Evolutionary conservation across 2,329 filamentous ascomycete species (phyloP).

Genomic region (Botryosphaeria dothidea): DNA sequence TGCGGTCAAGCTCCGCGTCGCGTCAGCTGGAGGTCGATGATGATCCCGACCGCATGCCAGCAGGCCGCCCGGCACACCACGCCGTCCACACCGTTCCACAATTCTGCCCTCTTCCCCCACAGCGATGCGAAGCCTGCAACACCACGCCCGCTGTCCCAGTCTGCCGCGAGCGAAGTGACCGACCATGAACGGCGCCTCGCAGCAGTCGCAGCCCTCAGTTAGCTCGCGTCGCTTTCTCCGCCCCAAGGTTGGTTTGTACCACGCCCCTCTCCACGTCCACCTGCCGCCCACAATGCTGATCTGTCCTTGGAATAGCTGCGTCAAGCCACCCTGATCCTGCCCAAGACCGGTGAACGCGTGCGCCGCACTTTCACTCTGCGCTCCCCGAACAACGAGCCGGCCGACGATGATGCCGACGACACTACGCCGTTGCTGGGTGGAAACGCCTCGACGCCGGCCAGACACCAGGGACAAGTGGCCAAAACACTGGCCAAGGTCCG

Average conservation of each 20-base stretch:
- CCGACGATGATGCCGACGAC: slow-evolving; percentile 62
- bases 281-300: slow-evolving; percentile 24
- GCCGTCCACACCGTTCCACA: not conserved
- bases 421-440: slow-evolving; percentile 49
- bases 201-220: slow-evolving; percentile 22
- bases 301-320: slow-evolving; percentile 56
- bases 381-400: slow-evolving; percentile 60
- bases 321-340: slow-evolving; percentile 84
- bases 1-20: not conserved
- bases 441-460: slow-evolving; percentile 26
- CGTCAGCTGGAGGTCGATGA: slow-evolving; percentile 15
- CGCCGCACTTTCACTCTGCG: slow-evolving; percentile 78
- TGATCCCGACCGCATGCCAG: slow-evolving; percentile 17
- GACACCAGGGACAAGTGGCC: slow-evolving; percentile 31
- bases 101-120: slow-evolving; percentile 1
- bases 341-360: slow-evolving; percentile 80
- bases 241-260: slow-evolving; percentile 34
- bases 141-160: not conserved
- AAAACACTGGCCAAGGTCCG: slow-evolving; percentile 39
- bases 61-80: not conserved
- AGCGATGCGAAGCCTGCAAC: not conserved
- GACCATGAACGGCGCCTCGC: slow-evolving; percentile 21
- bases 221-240: slow-evolving; percentile 38
- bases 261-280: slow-evolving; percentile 1
- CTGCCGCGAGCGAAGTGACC: slow-evolving; percentile 4